Percentiles rank a stretch among this genome's conserved stretches.
phyloP scores from a whole-genome alignment of 1,284 basidiomycete species.

The Puccinia horiana region DNA sequence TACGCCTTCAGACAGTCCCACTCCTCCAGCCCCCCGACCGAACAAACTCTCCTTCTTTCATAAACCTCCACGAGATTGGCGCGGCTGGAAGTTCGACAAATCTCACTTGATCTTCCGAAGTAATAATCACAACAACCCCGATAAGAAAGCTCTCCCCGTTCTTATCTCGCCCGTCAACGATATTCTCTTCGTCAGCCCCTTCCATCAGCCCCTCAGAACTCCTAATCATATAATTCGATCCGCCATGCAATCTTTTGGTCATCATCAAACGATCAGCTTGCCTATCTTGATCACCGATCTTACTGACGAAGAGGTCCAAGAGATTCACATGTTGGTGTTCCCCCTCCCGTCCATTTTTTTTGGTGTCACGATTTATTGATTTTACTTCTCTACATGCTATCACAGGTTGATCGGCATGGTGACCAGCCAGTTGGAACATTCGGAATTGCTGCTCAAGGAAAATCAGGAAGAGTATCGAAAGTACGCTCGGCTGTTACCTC shows the following conservation, averaged over 20 bases:
- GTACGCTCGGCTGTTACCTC: background rate
- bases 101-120: constrained; percentile 4
- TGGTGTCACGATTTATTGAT: background rate
- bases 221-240: background rate
- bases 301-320: constrained; percentile 16
- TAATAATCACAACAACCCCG: background rate
- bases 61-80: constrained; percentile 24
- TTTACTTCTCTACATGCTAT: background rate
- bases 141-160: background rate
- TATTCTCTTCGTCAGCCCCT: constrained; percentile 7
- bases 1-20: background rate
- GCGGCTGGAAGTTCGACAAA: constrained; percentile 23
- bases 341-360: background rate
- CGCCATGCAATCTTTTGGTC: background rate
- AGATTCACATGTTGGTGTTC: background rate
- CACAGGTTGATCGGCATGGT: background rate
- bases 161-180: constrained; percentile 2
- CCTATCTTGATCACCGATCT: constrained; percentile 17
- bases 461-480: background rate
- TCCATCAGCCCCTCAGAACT: constrained; percentile 14
- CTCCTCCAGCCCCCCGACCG: background rate
- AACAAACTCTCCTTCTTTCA: constrained; percentile 7
- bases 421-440: background rate
- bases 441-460: background rate
- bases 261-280: background rate